These are phyloP conservation scores for Botrytis pseudocinerea DNA, from an alignment of 2,329 filamentous ascomycete genomes.

Conservation along the genomic window DNA sequence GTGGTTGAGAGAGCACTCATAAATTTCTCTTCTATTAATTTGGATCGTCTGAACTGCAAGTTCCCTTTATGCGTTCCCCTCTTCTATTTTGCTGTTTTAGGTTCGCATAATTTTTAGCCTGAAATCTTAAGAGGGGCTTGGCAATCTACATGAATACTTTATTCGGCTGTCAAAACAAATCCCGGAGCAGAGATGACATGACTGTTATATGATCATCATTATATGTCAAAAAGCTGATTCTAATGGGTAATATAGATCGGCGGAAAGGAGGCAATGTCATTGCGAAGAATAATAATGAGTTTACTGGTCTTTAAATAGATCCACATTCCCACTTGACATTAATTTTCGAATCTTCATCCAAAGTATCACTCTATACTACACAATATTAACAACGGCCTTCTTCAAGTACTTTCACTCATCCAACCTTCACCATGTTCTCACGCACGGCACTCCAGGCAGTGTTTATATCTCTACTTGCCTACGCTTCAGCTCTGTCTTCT, in stretches of 20 bases:
- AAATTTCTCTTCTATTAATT: not conserved
- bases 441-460: not conserved
- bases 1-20: not conserved
- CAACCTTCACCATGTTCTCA: constrained; percentile 1
- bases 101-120: constrained; percentile 11
- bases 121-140: constrained; percentile 2
- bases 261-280: not conserved
- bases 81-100: not conserved
- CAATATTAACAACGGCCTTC: not conserved
- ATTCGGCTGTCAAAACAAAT: constrained; percentile 5
- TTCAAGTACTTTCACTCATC: not conserved
- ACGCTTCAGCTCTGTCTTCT: constrained; percentile 2
- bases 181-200: not conserved
- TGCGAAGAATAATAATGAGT: not conserved
- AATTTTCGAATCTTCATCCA: not conserved
- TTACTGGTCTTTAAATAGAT: not conserved
- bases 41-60: not conserved
- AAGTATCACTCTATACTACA: not conserved
- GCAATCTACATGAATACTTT: constrained; percentile 4
- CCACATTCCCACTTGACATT: not conserved
- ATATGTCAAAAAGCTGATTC: not conserved
- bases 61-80: constrained; percentile 8
- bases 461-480: not conserved
- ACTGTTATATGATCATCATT: not conserved
- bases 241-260: constrained; percentile 10